A percentile compares a stretch with the other conserved stretches of the same genome.
Evolutionary conservation across 257 asterid genomes (phyloP).

Genomic region (Striga asiatica): DNA sequence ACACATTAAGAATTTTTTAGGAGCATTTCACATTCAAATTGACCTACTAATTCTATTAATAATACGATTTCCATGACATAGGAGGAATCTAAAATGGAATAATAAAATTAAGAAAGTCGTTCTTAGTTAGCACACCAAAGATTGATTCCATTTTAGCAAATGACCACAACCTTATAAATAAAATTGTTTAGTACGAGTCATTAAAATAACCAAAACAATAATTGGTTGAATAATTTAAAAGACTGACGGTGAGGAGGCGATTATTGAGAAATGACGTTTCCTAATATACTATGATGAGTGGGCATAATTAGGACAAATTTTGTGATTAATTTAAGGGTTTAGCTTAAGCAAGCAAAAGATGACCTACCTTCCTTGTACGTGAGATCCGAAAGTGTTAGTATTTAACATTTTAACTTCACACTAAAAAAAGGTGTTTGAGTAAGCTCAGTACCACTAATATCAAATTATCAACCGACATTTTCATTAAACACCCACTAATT

Average conservation of each 20-base stretch:
- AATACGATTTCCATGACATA: constrained; percentile 1
- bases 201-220: constrained; percentile 11
- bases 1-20: not conserved
- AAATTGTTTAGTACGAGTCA: not conserved
- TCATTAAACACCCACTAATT: not conserved
- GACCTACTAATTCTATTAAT: not conserved
- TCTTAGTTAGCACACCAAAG: not conserved
- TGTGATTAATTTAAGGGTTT: not conserved
- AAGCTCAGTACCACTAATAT: constrained; percentile 6
- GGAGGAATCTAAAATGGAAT: constrained; percentile 3
- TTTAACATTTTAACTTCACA: constrained; percentile 17
- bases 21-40: not conserved
- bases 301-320: constrained; percentile 2
- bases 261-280: constrained; percentile 1
- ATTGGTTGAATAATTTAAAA: constrained; percentile 10
- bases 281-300: constrained; percentile 11
- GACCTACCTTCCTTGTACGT: constrained; percentile 16
- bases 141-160: not conserved
- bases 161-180: not conserved
- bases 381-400: constrained; percentile 25
- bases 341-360: constrained; percentile 33
- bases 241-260: not conserved
- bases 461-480: constrained; percentile 17
- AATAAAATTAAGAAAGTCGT: not conserved
- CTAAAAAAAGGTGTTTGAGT: constrained; percentile 4